Base-by-base conservation (phyloP, 345 rosid species). In the Zanthoxylum bungeanum region DNA sequence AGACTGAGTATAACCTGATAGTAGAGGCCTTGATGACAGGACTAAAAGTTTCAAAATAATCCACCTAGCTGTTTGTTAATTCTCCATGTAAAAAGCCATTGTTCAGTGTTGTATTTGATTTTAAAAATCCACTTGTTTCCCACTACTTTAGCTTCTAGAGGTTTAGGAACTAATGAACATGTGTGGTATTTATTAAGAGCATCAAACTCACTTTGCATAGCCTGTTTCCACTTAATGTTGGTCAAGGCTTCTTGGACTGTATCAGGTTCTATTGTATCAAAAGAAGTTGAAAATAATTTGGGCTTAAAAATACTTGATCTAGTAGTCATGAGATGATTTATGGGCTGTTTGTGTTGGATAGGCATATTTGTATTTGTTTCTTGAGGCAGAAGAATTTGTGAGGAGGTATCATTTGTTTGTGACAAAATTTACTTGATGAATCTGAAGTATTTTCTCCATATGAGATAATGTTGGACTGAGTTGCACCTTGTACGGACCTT, bases 371-470 rank as follows among this genome's bases (percentile, higher is more conserved):
- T 11, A 12, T 14, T 11, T 40, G 4, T 0, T n/a, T n/a, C n/a
- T n/a, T n/a, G n/a, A n/a, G n/a, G 47, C 0, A 0, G 0, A 14
- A 0, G 0, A 2, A 42, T 4, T 16, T 0, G 0, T n/a, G n/a
- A n/a, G n/a, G n/a, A n/a, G n/a, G n/a, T n/a, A n/a, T n/a, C n/a
- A n/a, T n/a, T n/a, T n/a, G n/a, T n/a, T n/a, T n/a, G n/a, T n/a
- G n/a, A n/a, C n/a, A n/a, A n/a, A n/a, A n/a, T n/a, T n/a, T n/a
- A n/a, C n/a, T n/a, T n/a, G n/a, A n/a, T n/a, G n/a, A n/a, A n/a
- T n/a, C n/a, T n/a, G n/a, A n/a, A n/a, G n/a, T n/a, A n/a, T n/a
- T n/a, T n/a, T n/a, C n/a, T n/a, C n/a, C n/a, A n/a, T n/a, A n/a
- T n/a, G n/a, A n/a, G n/a, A n/a, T n/a, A n/a, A n/a, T n/a, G n/a